These are phyloP conservation scores for Malassezia globosa DNA, from an alignment of 1,284 basidiomycete species.

Conservation along the genomic window DNA sequence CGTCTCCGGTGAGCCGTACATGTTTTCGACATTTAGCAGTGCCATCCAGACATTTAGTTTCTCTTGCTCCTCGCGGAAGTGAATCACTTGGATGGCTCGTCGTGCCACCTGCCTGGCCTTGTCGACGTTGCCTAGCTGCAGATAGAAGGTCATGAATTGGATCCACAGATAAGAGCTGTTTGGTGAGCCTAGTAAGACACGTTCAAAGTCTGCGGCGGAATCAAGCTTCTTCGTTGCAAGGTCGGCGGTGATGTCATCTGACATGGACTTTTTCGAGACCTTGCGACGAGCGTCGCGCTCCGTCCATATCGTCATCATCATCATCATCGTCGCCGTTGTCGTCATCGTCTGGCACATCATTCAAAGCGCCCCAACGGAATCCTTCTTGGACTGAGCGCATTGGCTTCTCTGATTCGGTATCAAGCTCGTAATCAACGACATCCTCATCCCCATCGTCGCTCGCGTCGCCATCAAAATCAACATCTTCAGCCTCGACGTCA, in stretches of 20 bases:
- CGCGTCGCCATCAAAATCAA: constrained; percentile 11
- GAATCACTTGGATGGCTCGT: constrained; percentile 74
- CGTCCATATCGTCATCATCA: neutral
- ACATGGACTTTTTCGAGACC: constrained; percentile 3
- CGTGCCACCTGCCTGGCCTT: constrained; percentile 78
- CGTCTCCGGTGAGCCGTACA: constrained; percentile 66
- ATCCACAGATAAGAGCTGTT: constrained; percentile 98
- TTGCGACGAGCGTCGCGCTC: constrained; percentile 37
- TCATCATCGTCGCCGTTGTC: constrained; percentile 53
- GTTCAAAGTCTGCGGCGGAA: constrained; percentile 87
- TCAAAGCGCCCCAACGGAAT: constrained; percentile 11
- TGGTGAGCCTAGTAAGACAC: constrained; percentile 82
- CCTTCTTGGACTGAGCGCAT: constrained; percentile 6
- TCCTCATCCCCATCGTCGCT: constrained; percentile 5
- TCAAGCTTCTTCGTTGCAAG: constrained; percentile 54
- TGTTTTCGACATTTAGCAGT: constrained; percentile 84
- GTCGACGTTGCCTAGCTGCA: constrained; percentile 87
- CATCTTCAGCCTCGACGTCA: constrained; percentile 26
- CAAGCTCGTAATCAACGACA: too few relatives aligned
- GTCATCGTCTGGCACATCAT: constrained; percentile 34
- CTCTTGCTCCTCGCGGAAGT: constrained; percentile 90
- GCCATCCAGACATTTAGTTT: constrained; percentile 97
- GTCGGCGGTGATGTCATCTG: constrained; percentile 40
- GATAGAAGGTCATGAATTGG: constrained; percentile 97
- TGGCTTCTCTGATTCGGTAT: too few relatives aligned